Evolutionary conservation across 2,329 filamentous ascomycete genomes (phyloP).

Genomic region (Fusarium sulawesiense): DNA sequence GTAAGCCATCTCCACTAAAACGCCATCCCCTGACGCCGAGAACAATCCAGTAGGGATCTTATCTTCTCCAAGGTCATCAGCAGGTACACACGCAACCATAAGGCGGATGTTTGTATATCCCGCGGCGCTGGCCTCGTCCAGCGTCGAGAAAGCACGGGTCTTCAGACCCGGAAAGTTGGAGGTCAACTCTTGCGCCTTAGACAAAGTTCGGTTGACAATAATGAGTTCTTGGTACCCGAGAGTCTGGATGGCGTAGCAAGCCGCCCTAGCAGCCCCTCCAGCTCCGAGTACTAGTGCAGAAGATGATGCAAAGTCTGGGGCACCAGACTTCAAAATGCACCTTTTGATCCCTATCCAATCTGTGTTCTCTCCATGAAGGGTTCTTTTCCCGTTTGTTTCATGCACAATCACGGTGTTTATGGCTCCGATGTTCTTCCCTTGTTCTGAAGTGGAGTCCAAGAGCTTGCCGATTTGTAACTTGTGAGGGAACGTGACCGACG

Average conservation of each 20-base stretch:
- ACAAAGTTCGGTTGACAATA: background rate
- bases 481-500: slow-evolving; percentile 13
- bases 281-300: background rate
- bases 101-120: background rate
- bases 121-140: fast-evolving
- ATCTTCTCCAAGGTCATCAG: background rate
- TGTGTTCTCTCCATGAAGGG: background rate
- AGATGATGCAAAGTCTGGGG: background rate
- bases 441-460: background rate
- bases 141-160: background rate
- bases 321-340: background rate
- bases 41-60: background rate
- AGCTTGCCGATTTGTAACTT: slow-evolving; percentile 12
- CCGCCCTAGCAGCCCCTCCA: slow-evolving; percentile 8
- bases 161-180: background rate
- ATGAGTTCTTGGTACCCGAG: background rate
- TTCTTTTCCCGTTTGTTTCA: background rate
- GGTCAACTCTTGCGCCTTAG: background rate
- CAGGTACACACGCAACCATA: background rate
- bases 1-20: slow-evolving; percentile 6
- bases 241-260: slow-evolving; percentile 4
- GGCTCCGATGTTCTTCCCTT: background rate
- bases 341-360: slow-evolving; percentile 16
- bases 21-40: background rate
- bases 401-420: slow-evolving; percentile 6